These are phyloP conservation scores for Anethum foeniculum DNA, from an alignment of 140 eudicot genomes.

Conservation along the genomic window DNA sequence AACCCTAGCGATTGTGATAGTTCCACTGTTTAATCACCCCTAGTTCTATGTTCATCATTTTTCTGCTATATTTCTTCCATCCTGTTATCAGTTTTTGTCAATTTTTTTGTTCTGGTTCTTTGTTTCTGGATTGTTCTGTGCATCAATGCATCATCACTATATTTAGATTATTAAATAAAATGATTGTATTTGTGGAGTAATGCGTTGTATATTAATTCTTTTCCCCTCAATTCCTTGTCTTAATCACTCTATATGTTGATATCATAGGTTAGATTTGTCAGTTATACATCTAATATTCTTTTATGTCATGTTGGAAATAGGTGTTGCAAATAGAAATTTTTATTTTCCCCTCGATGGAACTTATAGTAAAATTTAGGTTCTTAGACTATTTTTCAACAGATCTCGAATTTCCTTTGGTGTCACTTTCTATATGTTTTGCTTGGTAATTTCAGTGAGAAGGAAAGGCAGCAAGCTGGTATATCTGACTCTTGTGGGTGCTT, in stretches of 20 bases:
- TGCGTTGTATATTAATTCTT: background rate
- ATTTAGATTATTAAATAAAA: background rate
- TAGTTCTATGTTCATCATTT: background rate
- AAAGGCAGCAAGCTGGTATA: slow-evolving; percentile 74
- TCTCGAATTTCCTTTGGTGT: background rate
- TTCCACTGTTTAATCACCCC: background rate
- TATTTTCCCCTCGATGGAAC: background rate
- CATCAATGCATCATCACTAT: background rate
- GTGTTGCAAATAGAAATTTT: background rate
- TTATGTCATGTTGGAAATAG: background rate
- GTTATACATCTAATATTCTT: background rate
- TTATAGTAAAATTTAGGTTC: background rate
- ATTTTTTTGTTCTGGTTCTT: background rate
- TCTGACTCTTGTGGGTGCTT: slow-evolving; percentile 78
- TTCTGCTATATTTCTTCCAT: background rate
- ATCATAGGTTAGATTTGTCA: background rate
- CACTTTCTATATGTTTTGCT: slow-evolving; percentile 4
- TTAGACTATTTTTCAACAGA: background rate
- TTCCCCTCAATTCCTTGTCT: background rate
- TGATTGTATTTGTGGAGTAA: background rate
- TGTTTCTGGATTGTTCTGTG: background rate
- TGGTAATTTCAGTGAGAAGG: slow-evolving; percentile 65
- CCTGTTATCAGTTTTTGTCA: background rate
- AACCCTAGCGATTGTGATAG: background rate
- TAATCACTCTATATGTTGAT: background rate